Conservation (phyloP, 768 basidiomycete genomes). For the Trichaptum fuscoviolaceum region DNA sequence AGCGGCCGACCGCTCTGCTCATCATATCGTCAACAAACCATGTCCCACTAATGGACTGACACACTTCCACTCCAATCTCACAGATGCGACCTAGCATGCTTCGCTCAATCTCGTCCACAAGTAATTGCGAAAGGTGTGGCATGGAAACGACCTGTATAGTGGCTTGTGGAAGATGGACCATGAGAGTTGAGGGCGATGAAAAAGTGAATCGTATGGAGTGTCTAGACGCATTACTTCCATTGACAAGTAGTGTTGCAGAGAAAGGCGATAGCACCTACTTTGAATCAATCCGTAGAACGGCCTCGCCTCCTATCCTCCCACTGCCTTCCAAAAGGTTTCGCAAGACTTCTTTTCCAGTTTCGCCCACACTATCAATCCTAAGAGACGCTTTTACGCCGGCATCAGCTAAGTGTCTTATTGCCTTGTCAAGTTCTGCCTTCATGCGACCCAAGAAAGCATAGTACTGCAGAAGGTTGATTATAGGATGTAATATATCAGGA, state of each 20-base stretch:
- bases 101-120: slow-evolving; percentile 72
- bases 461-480: slow-evolving; percentile 79
- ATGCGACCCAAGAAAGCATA: slow-evolving; percentile 65
- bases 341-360: slow-evolving; percentile 55
- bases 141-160: slow-evolving; percentile 70
- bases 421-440: slow-evolving; percentile 48
- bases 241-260: background rate
- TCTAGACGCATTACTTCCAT: slow-evolving; percentile 29
- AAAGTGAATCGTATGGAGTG: slow-evolving; percentile 75
- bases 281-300: slow-evolving; percentile 63
- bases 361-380: slow-evolving; percentile 60
- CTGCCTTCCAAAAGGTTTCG: slow-evolving; percentile 36
- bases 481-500: slow-evolving; percentile 61
- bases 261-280: slow-evolving; percentile 34
- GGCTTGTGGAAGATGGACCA: slow-evolving; percentile 77
- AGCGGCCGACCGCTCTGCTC: slow-evolving; percentile 60
- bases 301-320: slow-evolving; percentile 62
- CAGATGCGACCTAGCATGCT: slow-evolving; percentile 67
- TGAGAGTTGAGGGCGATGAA: slow-evolving; percentile 66
- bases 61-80: slow-evolving; percentile 53
- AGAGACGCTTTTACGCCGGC: slow-evolving; percentile 55
- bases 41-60: slow-evolving; percentile 45
- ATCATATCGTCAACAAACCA: slow-evolving; percentile 78
- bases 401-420: slow-evolving; percentile 37
- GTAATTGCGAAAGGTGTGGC: slow-evolving; percentile 67